These are phyloP conservation scores for Poa pratensis DNA, from an alignment of 176 grass and related monocot species.

Conservation along the genomic window DNA sequence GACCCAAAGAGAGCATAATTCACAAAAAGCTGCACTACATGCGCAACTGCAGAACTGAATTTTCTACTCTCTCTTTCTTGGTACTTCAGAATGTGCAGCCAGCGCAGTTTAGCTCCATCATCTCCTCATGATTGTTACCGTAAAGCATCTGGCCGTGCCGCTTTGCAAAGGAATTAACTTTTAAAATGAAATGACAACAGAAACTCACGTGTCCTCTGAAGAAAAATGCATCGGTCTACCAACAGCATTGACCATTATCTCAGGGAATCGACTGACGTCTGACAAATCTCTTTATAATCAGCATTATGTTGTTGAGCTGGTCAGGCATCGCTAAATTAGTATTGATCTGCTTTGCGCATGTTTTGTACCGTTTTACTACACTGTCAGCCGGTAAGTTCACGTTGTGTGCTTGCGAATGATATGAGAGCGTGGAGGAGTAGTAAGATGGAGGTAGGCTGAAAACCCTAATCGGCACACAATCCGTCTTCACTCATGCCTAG, in stretches of 20 bases:
- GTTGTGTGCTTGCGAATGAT: too few relatives aligned
- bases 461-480: too few relatives aligned
- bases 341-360: not conserved
- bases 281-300: not conserved
- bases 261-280: not conserved
- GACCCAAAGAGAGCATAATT: constrained; percentile 10
- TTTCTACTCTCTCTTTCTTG: constrained; percentile 2
- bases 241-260: constrained; percentile 44
- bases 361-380: too few relatives aligned
- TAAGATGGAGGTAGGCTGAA: too few relatives aligned
- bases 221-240: not conserved
- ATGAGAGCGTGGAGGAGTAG: too few relatives aligned
- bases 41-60: constrained; percentile 39
- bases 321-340: not conserved
- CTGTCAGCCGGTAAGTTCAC: too few relatives aligned
- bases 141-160: constrained; percentile 33
- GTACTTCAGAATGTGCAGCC: constrained; percentile 18
- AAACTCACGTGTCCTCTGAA: constrained; percentile 39
- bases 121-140: too few relatives aligned
- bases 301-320: not conserved
- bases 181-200: not conserved
- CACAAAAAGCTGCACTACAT: constrained; percentile 12
- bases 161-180: constrained; percentile 41
- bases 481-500: too few relatives aligned
- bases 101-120: not conserved